A percentile compares a stretch with the other conserved stretches of the same genome.
Evolutionary conservation across 164 flowering plant genomes (phyloP).

Genomic region (Aristolochia fimbriata): DNA sequence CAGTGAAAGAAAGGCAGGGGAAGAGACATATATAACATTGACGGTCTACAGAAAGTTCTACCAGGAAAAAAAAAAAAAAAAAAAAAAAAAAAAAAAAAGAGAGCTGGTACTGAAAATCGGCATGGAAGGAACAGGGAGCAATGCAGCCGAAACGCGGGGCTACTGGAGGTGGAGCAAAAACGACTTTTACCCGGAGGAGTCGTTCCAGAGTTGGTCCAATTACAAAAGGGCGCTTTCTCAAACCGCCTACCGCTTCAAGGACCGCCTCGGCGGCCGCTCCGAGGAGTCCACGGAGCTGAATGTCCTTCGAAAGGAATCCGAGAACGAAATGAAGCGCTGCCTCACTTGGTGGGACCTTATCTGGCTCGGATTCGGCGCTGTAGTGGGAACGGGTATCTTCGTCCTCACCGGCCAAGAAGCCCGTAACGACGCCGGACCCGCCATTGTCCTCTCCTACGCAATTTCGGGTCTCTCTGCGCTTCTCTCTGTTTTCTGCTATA

Average conservation of each 20-base stretch:
- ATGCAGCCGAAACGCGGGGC: conserved; percentile 2
- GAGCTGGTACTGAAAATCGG: too few relatives aligned
- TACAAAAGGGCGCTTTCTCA: conserved; percentile 49
- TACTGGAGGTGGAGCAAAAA: conserved; percentile 72
- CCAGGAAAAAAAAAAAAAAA: too few relatives aligned
- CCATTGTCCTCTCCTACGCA: conserved; percentile 53
- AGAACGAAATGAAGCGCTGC: conserved; percentile 45
- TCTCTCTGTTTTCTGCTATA: conserved; percentile 63
- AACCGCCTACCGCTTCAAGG: conserved; percentile 44
- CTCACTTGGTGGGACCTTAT: conserved; percentile 83
- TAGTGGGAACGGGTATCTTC: conserved; percentile 84
- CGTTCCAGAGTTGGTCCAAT: conserved; percentile 39
- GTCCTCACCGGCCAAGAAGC: conserved; percentile 67
- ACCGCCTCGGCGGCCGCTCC: conserved; percentile 58
- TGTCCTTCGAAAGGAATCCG: conserved; percentile 29
- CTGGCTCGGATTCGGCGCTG: conserved; percentile 78
- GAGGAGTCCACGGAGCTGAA: conserved; percentile 45
- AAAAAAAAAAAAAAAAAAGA: too few relatives aligned
- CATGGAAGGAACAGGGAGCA: conserved; percentile 4
- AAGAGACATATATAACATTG: too few relatives aligned
- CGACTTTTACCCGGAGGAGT: conserved; percentile 69
- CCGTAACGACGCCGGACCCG: conserved; percentile 49
- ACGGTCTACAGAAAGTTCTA: too few relatives aligned
- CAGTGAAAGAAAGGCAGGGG: too few relatives aligned
- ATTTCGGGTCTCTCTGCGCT: conserved; percentile 59